Conservation (phyloP, 352 stramenopile genomes). For the Halophytophthora polymorphica region DNA sequence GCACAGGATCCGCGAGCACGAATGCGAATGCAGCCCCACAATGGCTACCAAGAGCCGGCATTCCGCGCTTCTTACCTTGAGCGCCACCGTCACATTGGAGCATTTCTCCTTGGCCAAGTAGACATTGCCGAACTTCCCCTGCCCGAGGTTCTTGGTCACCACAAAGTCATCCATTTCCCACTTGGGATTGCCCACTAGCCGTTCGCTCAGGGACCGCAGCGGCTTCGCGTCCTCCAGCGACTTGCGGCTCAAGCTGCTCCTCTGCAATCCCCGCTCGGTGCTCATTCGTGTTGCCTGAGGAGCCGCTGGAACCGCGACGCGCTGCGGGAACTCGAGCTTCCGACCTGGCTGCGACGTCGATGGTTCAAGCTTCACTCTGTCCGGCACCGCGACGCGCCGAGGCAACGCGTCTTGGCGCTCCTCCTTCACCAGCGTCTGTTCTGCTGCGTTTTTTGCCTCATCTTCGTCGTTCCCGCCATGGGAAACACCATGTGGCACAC, state of each 20-base stretch:
- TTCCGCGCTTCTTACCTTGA: constrained; percentile 51
- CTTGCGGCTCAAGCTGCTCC: constrained; percentile 25
- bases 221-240: constrained; percentile 47
- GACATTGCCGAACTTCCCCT: constrained; percentile 86
- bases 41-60: too few species aligned
- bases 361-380: neutral
- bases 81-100: constrained; percentile 60
- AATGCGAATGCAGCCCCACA: neutral
- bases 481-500: constrained; percentile 5
- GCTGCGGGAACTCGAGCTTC: constrained; percentile 32
- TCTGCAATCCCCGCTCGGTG: constrained; percentile 5
- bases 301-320: constrained; percentile 29
- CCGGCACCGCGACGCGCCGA: neutral
- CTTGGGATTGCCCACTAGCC: constrained; percentile 48
- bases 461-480: neutral
- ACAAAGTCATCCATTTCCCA: constrained; percentile 78
- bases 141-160: constrained; percentile 75
- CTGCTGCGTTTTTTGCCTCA: constrained; percentile 2
- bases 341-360: constrained; percentile 5
- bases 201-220: constrained; percentile 38
- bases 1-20: constrained; percentile 1
- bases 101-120: constrained; percentile 76
- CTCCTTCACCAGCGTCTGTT: constrained; percentile 4
- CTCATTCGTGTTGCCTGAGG: constrained; percentile 12
- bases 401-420: neutral